Evolutionary conservation across 2,329 filamentous ascomycete genomes (phyloP), one percentile per base, ranked within the genome.

Genomic region (Ophiocordyceps sinensis): DNA sequence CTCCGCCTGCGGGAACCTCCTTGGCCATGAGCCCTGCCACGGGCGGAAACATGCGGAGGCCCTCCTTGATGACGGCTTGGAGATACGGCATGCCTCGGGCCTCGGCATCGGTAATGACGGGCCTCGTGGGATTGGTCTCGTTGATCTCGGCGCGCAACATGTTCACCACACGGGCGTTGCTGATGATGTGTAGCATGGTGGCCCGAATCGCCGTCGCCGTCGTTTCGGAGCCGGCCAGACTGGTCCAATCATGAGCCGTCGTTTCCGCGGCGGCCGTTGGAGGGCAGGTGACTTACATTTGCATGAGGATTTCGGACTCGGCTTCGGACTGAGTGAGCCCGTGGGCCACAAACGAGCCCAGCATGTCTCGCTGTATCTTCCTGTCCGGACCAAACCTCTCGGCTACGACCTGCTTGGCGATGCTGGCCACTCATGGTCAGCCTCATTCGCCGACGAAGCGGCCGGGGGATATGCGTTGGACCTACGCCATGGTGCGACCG

Each of bases 171-270:
- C 57, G 58, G 0, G 68, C 67, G 21, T 63, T 67, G n/a, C 65
- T 70, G 19, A 68, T 63, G 42, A 77, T 52, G 50, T 71, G 64
- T 19, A 77, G 62, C 41, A 77, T 46, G 1, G 66, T 72, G 31
- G 66, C 60, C 3, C 74, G 66, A 10, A 79, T 64, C 2, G 65
- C 65, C 0, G 70, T 72, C 0, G 75, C 71, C 0, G 72, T 74
- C 3, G 71, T 76, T 44, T 78, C 74, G 0, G 71, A 71, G 4
- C 74, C 75, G 5, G 73, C 73, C 5, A 73, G 59, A 34, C 64
- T 64, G 37, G 40, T 13, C 11, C 11, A 3, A 29, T n/a, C 26
- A 15, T 28, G 13, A 28, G 26, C 26, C 15, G 14, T 35, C 15
- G 15, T 17, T 15, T 5, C 9, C 32, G 9, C 14, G 14, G 9